Percentiles rank a stretch among this genome's conserved stretches.
These are phyloP conservation scores for Sequoiadendron giganteum DNA, from an alignment of 75 land plant genomes.

Conservation along the genomic window DNA sequence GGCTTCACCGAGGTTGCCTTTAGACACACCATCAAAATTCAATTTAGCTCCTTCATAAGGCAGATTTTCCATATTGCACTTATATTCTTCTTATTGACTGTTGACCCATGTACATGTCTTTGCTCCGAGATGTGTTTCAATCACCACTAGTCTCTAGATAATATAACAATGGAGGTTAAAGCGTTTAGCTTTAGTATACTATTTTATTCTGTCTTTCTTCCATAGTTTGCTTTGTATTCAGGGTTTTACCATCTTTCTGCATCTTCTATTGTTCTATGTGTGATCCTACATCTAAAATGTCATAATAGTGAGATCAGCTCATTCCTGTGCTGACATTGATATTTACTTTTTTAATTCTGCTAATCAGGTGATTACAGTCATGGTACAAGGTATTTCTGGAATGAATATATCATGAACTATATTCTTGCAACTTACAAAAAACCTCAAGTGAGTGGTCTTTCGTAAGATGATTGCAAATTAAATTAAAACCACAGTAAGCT, in stretches of 20 bases:
- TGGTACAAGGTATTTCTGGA: constrained; percentile 53
- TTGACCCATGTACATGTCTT: not conserved
- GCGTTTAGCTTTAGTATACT: not conserved
- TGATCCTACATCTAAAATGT: not conserved
- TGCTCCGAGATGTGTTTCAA: not conserved
- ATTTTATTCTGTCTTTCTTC: not conserved
- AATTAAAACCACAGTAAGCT: not conserved
- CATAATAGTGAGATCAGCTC: not conserved
- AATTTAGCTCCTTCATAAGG: no score
- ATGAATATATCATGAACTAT: constrained; percentile 74
- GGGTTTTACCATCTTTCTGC: not conserved
- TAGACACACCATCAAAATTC: no score
- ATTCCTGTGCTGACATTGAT: not conserved
- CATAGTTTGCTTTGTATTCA: not conserved
- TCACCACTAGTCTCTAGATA: not conserved
- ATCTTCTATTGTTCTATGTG: not conserved
- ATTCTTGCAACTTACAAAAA: constrained; percentile 74
- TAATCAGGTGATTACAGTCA: constrained; percentile 52
- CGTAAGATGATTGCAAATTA: not conserved
- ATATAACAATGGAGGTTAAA: not conserved
- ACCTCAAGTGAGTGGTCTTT: constrained; percentile 60
- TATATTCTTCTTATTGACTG: no score
- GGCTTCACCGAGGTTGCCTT: no score
- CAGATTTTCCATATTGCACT: no score
- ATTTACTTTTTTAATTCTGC: not conserved